A percentile compares a stretch with the other conserved stretches of the same genome.
Conservation (phyloP, 2,329 filamentous ascomycete genomes). For the Thermochaetoides dissita region DNA sequence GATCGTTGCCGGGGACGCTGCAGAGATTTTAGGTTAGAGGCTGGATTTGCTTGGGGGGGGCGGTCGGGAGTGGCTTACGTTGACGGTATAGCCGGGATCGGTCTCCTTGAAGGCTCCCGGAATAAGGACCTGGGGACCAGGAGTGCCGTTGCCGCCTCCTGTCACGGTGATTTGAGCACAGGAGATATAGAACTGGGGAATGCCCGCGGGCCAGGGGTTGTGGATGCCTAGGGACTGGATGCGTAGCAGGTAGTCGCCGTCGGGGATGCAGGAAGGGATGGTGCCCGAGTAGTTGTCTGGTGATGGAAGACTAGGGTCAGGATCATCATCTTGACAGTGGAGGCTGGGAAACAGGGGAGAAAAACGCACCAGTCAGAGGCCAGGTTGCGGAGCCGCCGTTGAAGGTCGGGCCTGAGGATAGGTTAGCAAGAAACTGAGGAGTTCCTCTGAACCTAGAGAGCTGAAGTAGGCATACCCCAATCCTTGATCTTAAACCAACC, state of each 20-base stretch:
- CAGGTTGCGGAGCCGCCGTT: slow-evolving; percentile 5
- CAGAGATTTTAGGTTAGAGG: too few species aligned
- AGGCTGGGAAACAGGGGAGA: too few species aligned
- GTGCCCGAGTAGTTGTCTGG: slow-evolving; percentile 20
- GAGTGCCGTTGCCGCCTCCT: slow-evolving; percentile 24
- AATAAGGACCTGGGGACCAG: slow-evolving; percentile 22
- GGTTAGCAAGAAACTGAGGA: neutral
- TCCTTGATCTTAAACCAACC: slow-evolving; percentile 31
- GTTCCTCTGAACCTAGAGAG: neutral
- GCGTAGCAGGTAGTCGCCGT: slow-evolving; percentile 46
- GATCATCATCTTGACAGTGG: too few species aligned
- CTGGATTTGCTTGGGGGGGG: too few species aligned
- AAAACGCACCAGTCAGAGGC: slow-evolving; percentile 4
- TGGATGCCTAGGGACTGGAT: slow-evolving; percentile 50
- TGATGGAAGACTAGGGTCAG: too few species aligned
- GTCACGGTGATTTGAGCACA: slow-evolving; percentile 24
- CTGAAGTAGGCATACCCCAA: slow-evolving; percentile 10
- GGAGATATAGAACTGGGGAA: slow-evolving; percentile 23
- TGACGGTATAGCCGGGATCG: slow-evolving; percentile 32
- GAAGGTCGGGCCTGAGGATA: slow-evolving; percentile 6
- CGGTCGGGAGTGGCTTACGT: slow-evolving; percentile 23
- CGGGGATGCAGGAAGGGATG: slow-evolving; percentile 38
- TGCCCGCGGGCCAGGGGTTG: slow-evolving; percentile 21
- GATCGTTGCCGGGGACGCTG: slow-evolving; percentile 17
- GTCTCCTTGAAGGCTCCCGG: slow-evolving; percentile 29